A percentile compares a stretch with the other conserved stretches of the same genome.
These are phyloP conservation scores for Mortierella sp. DNA, from an alignment of 371 early-diverging fungal genomes.

Conservation along the genomic window DNA sequence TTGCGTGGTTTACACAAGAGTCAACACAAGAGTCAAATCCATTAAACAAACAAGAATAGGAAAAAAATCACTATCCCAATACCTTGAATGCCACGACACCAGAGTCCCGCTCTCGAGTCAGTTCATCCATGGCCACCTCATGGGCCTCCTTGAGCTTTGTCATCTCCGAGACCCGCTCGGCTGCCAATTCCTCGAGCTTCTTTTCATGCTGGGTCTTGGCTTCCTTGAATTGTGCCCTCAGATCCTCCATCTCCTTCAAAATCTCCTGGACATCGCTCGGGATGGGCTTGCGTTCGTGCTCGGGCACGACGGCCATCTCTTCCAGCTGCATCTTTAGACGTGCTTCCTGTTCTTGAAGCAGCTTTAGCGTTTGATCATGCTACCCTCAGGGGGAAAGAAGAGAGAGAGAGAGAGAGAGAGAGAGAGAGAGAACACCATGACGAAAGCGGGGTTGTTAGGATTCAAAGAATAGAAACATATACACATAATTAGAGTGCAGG, in stretches of 20 bases:
- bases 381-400: neutral
- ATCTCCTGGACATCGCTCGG: conserved; percentile 42
- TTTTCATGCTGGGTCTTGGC: conserved; percentile 32
- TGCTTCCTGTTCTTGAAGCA: conserved; percentile 52
- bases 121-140: conserved; percentile 22
- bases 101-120: conserved; percentile 39
- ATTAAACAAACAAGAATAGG: too few species aligned
- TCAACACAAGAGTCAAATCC: neutral
- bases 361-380: conserved; percentile 49
- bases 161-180: conserved; percentile 23
- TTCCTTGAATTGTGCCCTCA: conserved; percentile 32
- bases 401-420: neutral
- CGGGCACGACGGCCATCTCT: conserved; percentile 26
- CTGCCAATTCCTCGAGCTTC: conserved; percentile 20
- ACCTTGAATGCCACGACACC: conserved; percentile 27
- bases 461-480: neutral
- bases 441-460: neutral
- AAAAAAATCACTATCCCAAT: too few species aligned
- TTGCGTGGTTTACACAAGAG: too few species aligned
- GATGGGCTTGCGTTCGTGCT: conserved; percentile 42
- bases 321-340: conserved; percentile 44
- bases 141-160: conserved; percentile 29
- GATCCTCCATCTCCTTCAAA: conserved; percentile 45
- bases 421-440: neutral
- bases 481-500: neutral